Evolutionary conservation across 176 grass and related monocot species (phyloP), one percentile per base, ranked within the genome.

Genomic region (Secale cereale): DNA sequence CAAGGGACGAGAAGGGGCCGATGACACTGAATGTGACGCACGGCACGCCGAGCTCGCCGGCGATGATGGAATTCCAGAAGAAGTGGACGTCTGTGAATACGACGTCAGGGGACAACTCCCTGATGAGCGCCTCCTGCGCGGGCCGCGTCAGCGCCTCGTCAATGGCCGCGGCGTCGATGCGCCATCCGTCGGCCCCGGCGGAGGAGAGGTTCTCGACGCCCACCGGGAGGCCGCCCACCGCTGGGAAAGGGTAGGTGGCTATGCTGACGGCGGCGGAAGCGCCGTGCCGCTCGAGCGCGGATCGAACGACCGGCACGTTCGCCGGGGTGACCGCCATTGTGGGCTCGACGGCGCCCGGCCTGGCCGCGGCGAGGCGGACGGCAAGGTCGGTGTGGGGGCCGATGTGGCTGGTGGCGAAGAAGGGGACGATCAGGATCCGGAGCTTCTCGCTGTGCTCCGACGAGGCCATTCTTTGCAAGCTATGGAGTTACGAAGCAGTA

Each of bases 381-480:
- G 85, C 85, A 70, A 87, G 14, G 57, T 91, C 85, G 3, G 76
- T 32, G 70, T 31, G 39, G 14, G 0, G 85, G 85, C 25, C 31
- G 43, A 87, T 81, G 60, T 87, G 85, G 78, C 85, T 87, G 2
- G 70, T 41, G 4, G 85, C 85, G 70, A 87, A 75, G 78, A 87
- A 87, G 4, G 85, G 85, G 1, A 87, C 6, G 17, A 76, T 59
- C 0, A 87, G 23, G 85, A 87, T 4, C 17, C 60, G 70, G 8
- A 87, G 17, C 70, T 59, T 81, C 11, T 56, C 65, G 41, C 43
- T 54, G 5, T 26, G 77, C 78, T 74, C 36, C 4, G 17, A 19
- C 6, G 84, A 63, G 16, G 36, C 65, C 52, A 71, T 79, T 65
- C n/a, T n/a, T n/a, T n/a, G n/a, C n/a, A n/a, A n/a, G n/a, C n/a